These are phyloP conservation scores for Rubia balearica DNA, from an alignment of 305 asterid species.

Conservation along the genomic window DNA sequence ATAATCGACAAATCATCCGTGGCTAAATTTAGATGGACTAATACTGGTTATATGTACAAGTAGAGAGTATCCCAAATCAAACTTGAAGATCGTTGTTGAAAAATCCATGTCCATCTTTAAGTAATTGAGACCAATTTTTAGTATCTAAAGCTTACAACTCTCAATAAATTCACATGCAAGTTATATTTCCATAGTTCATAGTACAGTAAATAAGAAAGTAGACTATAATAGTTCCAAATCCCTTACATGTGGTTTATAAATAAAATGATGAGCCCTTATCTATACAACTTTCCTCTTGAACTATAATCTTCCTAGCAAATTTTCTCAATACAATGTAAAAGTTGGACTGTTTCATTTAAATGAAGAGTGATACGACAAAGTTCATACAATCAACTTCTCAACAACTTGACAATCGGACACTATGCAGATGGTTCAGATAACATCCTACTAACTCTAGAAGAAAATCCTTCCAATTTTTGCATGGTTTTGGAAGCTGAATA, in stretches of 20 bases:
- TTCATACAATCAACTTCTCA: neutral
- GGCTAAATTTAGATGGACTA: neutral
- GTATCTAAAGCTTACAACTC: neutral
- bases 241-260: no score
- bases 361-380: neutral
- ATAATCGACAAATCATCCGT: neutral
- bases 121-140: neutral
- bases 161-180: no score
- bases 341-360: no score
- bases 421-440: no score
- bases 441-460: neutral
- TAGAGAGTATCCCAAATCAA: neutral
- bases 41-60: neutral
- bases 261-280: no score
- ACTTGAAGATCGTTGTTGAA: neutral
- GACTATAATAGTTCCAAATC: neutral
- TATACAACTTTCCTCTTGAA: no score
- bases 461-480: neutral
- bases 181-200: neutral
- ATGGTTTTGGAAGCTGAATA: slow-evolving; percentile 1
- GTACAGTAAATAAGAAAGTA: neutral
- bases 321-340: neutral
- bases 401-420: neutral
- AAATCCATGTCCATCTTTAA: neutral
- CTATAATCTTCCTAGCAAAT: no score